These are phyloP conservation scores for Tranzscheliella williamsii DNA, from an alignment of 1,284 basidiomycete species.

Conservation along the genomic window DNA sequence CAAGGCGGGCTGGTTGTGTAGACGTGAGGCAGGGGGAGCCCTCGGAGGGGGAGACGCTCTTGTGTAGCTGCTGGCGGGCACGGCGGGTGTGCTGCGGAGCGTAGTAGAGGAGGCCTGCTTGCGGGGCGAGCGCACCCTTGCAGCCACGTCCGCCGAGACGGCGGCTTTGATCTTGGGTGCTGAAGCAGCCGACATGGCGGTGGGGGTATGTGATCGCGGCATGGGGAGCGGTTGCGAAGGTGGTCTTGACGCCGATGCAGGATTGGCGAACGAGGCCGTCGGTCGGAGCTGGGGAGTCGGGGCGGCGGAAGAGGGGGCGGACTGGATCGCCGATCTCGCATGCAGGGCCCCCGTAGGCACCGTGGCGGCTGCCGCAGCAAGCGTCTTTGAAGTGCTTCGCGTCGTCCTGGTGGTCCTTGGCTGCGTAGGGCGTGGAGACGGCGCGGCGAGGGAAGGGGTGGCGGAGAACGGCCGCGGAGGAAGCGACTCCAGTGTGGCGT, in stretches of 20 bases:
- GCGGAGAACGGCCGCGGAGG: too few species aligned
- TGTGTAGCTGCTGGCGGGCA: not conserved
- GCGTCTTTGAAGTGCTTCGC: too few species aligned
- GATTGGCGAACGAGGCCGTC: too few species aligned
- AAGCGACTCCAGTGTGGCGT: too few species aligned
- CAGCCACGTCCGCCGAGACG: constrained; percentile 29
- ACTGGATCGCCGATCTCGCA: too few species aligned
- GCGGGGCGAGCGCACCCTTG: constrained; percentile 21
- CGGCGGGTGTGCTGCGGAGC: constrained; percentile 3
- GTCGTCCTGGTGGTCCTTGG: too few species aligned
- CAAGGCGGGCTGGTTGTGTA: not conserved
- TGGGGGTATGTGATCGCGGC: constrained; percentile 24
- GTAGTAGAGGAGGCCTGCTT: constrained; percentile 29
- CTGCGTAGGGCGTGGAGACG: too few species aligned
- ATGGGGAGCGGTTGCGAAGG: constrained; percentile 1
- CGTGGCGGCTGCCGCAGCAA: too few species aligned
- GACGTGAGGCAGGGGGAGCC: not conserved
- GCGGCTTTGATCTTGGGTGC: constrained; percentile 35
- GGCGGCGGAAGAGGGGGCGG: too few species aligned
- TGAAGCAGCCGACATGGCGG: constrained; percentile 8
- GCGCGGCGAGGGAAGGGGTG: too few species aligned
- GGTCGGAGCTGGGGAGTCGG: too few species aligned
- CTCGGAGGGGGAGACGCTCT: not conserved
- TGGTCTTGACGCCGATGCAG: constrained; percentile 13
- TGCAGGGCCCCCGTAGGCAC: too few species aligned